A percentile compares a stretch with the other conserved stretches of the same genome.
Conservation (phyloP, 108 stramenopile genomes). For the Nitzschia sp. region DNA sequence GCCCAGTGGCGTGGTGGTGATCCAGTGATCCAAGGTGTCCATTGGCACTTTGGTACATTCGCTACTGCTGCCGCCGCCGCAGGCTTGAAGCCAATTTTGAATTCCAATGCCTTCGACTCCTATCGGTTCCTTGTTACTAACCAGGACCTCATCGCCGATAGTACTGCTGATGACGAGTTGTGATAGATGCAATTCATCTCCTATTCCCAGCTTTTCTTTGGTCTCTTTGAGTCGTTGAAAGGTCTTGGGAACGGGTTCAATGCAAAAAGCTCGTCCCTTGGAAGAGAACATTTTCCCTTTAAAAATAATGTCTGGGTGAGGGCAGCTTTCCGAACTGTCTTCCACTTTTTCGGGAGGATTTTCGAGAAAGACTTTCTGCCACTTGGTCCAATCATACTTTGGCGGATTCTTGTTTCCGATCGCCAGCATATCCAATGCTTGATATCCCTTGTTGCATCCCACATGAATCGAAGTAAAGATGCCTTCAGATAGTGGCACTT, state of each 20-base stretch:
- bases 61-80: neutral
- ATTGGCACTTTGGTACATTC: conserved; percentile 28
- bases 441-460: conserved; percentile 60
- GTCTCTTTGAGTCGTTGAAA: conserved; percentile 6
- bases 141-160: neutral
- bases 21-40: conserved; percentile 34
- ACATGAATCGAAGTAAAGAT: conserved; percentile 29
- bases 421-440: conserved; percentile 43
- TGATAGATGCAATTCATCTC: conserved; percentile 7
- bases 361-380: neutral
- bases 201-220: neutral
- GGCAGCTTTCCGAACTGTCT: neutral
- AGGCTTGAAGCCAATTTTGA: neutral
- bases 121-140: neutral
- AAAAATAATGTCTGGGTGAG: neutral
- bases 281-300: neutral
- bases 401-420: conserved; percentile 28
- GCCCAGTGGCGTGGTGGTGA: neutral
- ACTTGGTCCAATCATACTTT: neutral
- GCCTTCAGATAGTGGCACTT: neutral
- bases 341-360: neutral
- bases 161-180: neutral
- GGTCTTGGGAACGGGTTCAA: conserved; percentile 47
- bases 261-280: conserved; percentile 22
- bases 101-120: neutral